Conservation (phyloP, 192 early-diverging fungal species). For the Irineochytrium annulatum region DNA sequence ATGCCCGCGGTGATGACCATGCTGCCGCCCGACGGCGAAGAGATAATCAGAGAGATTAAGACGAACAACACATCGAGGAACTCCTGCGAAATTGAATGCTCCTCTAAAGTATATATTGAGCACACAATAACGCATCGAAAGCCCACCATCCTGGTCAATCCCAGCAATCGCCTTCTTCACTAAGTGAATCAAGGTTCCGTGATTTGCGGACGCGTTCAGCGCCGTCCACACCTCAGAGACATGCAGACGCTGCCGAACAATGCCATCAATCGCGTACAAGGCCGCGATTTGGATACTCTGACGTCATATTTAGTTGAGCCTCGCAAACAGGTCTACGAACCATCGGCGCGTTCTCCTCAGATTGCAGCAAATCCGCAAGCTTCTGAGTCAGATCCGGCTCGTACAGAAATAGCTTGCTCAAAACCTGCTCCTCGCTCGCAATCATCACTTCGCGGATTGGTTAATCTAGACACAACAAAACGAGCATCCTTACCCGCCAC, state of each 20-base stretch:
- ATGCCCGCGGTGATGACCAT: slow-evolving; percentile 90
- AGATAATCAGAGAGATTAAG: slow-evolving; percentile 72
- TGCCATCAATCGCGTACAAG: slow-evolving; percentile 75
- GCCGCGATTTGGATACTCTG: slow-evolving; percentile 75
- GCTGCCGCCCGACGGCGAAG: slow-evolving; percentile 76
- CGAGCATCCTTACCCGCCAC: slow-evolving; percentile 60
- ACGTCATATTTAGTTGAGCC: neutral
- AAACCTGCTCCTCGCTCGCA: slow-evolving; percentile 54
- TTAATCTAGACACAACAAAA: slow-evolving; percentile 20
- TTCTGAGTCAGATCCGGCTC: slow-evolving; percentile 83
- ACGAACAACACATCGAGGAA: slow-evolving; percentile 81
- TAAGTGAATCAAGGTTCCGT: slow-evolving; percentile 82
- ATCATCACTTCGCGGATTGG: slow-evolving; percentile 45
- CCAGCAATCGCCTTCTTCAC: slow-evolving; percentile 67
- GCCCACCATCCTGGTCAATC: slow-evolving; percentile 35
- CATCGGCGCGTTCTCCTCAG: slow-evolving; percentile 33
- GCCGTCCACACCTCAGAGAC: slow-evolving; percentile 78
- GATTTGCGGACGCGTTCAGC: slow-evolving; percentile 87
- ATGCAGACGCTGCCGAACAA: slow-evolving; percentile 73
- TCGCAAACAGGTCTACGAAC: neutral
- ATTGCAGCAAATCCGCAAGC: slow-evolving; percentile 69
- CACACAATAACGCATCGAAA: neutral
- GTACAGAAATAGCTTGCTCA: slow-evolving; percentile 76
- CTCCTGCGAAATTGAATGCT: slow-evolving; percentile 43
- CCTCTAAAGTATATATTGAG: neutral